Percentiles rank a stretch among this genome's conserved stretches.
These are phyloP conservation scores for Helminthosporium solani DNA, from an alignment of 2,329 filamentous ascomycete genomes.

Conservation along the genomic window DNA sequence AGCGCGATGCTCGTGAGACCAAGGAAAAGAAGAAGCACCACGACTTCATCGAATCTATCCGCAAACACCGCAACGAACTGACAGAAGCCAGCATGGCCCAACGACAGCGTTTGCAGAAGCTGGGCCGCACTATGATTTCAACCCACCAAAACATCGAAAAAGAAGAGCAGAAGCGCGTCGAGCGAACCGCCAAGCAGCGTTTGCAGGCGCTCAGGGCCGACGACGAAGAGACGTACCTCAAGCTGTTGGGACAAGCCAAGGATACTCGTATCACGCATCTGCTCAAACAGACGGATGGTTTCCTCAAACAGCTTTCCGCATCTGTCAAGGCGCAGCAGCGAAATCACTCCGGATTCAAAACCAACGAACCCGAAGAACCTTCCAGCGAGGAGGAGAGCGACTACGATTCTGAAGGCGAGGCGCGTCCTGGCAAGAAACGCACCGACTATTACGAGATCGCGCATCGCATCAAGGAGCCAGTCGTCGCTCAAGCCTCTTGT, in stretches of 20 bases:
- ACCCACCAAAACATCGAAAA: conserved; percentile 98
- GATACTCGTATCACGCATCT: conserved; percentile 98
- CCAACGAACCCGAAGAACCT: conserved; percentile 54
- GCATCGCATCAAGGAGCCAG: conserved; percentile 91
- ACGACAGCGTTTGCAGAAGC: conserved; percentile 75
- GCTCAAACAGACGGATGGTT: conserved; percentile 94
- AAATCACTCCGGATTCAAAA: conserved; percentile 74
- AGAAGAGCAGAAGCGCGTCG: conserved; percentile 97
- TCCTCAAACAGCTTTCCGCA: conserved; percentile 90
- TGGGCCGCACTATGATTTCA: conserved; percentile 82
- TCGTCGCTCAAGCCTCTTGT: conserved; percentile 77
- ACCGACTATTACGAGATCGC: conserved; percentile 99
- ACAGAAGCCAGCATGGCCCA: conserved; percentile 66
- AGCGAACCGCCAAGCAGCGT: conserved; percentile 98
- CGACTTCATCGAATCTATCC: conserved; percentile 86
- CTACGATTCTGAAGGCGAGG: conserved; percentile 65
- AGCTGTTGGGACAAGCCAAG: conserved; percentile 96
- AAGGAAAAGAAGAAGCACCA: conserved; percentile 97
- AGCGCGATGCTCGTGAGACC: conserved; percentile 91
- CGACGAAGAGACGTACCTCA: conserved; percentile 98
- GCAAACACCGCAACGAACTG: conserved; percentile 78
- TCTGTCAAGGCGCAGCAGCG: conserved; percentile 95
- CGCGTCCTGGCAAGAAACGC: conserved; percentile 68
- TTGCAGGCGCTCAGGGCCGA: conserved; percentile 97
- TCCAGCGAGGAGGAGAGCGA: conserved; percentile 56